These are phyloP conservation scores for Trichoderma erinaceum DNA, from an alignment of 495 filamentous ascomycete species.

Conservation along the genomic window DNA sequence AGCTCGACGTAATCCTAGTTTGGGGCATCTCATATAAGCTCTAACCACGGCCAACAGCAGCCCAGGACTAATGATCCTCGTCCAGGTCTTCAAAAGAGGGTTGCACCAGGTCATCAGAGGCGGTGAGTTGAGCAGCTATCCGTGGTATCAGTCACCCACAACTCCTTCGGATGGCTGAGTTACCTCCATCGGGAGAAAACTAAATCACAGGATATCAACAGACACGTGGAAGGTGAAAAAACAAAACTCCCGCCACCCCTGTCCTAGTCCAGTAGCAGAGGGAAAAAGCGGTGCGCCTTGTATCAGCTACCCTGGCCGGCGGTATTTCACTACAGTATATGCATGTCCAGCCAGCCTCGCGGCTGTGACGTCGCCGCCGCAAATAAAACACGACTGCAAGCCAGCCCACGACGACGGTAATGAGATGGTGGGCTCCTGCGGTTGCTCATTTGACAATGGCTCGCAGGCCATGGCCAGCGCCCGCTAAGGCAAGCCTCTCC, in stretches of 20 bases:
- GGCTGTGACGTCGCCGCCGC: slow-evolving; percentile 12
- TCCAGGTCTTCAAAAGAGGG: background rate
- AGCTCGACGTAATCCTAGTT: background rate
- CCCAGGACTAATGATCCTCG: background rate
- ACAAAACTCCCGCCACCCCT: background rate
- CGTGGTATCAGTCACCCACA: background rate
- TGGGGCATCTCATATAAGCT: background rate
- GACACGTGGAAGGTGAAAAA: background rate
- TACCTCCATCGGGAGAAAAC: background rate
- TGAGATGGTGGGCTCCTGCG: slow-evolving; percentile 10
- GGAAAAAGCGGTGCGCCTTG: background rate
- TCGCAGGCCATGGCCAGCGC: background rate
- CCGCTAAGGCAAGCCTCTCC: slow-evolving; percentile 12
- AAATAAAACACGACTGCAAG: background rate
- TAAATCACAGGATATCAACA: background rate
- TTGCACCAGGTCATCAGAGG: slow-evolving; percentile 1
- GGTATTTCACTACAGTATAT: slow-evolving; percentile 5
- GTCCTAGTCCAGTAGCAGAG: background rate
- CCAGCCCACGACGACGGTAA: slow-evolving; percentile 9
- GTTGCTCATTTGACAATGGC: slow-evolving; percentile 12
- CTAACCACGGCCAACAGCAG: background rate
- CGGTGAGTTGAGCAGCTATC: slow-evolving; percentile 12
- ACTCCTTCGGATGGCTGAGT: background rate
- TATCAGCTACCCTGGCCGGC: slow-evolving; percentile 1
- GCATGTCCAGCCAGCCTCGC: background rate